Evolutionary conservation across 1,284 basidiomycete genomes (phyloP).

Genomic region (Gymnopus androsaceus): DNA sequence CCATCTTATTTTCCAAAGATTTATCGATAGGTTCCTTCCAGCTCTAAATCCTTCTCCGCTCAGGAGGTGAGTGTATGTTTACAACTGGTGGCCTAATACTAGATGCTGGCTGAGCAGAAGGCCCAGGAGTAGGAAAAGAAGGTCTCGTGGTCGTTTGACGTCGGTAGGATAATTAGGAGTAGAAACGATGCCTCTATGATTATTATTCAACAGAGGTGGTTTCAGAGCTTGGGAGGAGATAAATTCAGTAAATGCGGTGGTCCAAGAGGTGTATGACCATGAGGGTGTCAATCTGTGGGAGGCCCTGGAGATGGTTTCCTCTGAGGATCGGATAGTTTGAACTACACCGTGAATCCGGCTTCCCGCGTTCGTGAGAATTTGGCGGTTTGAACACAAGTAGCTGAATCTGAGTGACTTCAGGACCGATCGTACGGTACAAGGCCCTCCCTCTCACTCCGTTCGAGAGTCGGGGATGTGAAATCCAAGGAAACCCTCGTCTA

Average conservation of each 20-base stretch:
- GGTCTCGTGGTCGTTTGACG: slow-evolving; percentile 62
- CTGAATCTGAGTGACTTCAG: no score
- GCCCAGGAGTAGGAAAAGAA: slow-evolving; percentile 45
- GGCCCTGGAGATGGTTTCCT: slow-evolving; percentile 20
- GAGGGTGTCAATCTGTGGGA: not conserved
- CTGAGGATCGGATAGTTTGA: slow-evolving; percentile 17
- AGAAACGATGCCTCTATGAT: no score
- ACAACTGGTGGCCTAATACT: slow-evolving; percentile 27
- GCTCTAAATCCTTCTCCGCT: slow-evolving; percentile 69
- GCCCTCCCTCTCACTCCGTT: no score
- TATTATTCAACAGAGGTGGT: no score
- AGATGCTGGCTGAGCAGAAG: slow-evolving; percentile 22
- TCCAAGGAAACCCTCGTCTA: no score
- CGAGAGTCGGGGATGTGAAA: no score
- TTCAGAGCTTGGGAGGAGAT: no score
- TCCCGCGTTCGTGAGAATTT: slow-evolving; percentile 41
- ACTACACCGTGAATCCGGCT: slow-evolving; percentile 38
- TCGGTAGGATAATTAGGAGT: slow-evolving; percentile 34
- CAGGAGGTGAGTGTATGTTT: slow-evolving; percentile 66
- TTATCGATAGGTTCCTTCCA: slow-evolving; percentile 64
- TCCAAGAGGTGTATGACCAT: no score
- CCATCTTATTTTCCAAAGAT: slow-evolving; percentile 49
- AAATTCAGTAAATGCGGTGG: no score
- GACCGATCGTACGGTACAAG: no score
- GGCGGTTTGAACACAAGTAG: no score